These are phyloP conservation scores for Yarrowia sp. DNA, from an alignment of 805 yeast species.

Conservation along the genomic window DNA sequence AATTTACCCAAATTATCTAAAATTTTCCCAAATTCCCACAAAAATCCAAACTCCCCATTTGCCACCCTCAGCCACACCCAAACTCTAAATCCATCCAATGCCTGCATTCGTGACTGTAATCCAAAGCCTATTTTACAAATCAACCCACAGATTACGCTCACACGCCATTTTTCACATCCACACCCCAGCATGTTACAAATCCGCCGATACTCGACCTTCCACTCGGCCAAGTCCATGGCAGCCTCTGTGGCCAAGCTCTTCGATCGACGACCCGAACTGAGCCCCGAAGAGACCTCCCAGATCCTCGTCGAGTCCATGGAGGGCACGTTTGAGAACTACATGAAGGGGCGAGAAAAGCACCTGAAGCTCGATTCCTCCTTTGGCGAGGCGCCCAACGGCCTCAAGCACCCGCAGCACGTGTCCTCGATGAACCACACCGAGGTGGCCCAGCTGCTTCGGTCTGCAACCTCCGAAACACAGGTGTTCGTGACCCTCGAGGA, in stretches of 20 bases:
- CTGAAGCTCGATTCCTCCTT: neutral
- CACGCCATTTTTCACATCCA: neutral
- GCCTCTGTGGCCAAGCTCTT: conserved; percentile 16
- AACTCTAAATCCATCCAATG: neutral
- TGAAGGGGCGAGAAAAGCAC: conserved; percentile 2
- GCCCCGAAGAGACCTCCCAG: conserved; percentile 8
- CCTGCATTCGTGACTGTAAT: conserved; percentile 1
- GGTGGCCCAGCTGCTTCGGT: neutral
- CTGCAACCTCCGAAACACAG: conserved; percentile 8
- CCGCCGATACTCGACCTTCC: conserved; percentile 7
- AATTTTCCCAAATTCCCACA: too few relatives aligned
- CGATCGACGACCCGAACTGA: conserved; percentile 13
- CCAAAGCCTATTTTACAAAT: neutral
- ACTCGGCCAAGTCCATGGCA: conserved; percentile 20
- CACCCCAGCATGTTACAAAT: neutral
- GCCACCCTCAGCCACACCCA: neutral
- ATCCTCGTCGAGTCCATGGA: conserved; percentile 23
- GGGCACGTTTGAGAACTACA: conserved; percentile 6
- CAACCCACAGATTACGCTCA: neutral
- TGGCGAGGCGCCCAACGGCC: conserved; percentile 24
- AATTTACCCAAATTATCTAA: too few relatives aligned
- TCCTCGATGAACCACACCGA: neutral
- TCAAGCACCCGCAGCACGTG: conserved; percentile 22
- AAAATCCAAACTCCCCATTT: neutral
- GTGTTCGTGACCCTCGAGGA: conserved; percentile 19